phyloP scores from a whole-genome alignment of 768 basidiomycete species.

The Agrocybe pediades region DNA sequence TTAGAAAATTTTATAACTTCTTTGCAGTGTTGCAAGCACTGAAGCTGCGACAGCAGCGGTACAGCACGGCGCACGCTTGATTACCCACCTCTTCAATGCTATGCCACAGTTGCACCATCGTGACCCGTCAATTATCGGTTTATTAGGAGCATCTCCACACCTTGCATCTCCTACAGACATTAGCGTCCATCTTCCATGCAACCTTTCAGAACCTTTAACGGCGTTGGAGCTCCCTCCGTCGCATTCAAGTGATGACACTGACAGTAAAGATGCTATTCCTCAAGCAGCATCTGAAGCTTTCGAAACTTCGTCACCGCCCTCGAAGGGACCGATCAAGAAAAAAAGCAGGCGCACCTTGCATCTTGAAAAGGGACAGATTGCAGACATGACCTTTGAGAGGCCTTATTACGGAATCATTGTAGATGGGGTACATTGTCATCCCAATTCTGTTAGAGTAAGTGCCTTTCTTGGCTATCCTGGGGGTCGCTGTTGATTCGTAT shows the following conservation, averaged over 20 bases:
- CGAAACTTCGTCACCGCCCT: conserved; percentile 17
- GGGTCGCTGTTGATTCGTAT: neutral
- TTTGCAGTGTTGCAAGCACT: conserved; percentile 68
- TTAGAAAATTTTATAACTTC: conserved; percentile 6
- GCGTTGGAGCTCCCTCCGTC: conserved; percentile 10
- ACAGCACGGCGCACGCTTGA: conserved; percentile 73
- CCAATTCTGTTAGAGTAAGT: conserved; percentile 83
- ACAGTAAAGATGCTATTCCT: neutral
- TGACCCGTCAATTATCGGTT: conserved; percentile 89
- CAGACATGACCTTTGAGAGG: conserved; percentile 57
- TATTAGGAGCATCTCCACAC: conserved; percentile 77
- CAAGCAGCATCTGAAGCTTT: conserved; percentile 14
- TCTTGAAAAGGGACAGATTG: conserved; percentile 50
- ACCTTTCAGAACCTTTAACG: conserved; percentile 10
- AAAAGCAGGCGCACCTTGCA: conserved; percentile 36
- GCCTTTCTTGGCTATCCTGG: neutral
- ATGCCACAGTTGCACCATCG: conserved; percentile 91
- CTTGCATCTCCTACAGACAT: conserved; percentile 36
- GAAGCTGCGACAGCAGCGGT: conserved; percentile 74
- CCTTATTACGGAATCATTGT: conserved; percentile 91
- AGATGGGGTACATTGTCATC: conserved; percentile 90
- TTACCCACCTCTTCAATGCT: conserved; percentile 93
- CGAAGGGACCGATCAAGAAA: conserved; percentile 14
- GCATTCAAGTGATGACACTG: neutral
- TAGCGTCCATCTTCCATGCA: conserved; percentile 16